Evolutionary conservation across 352 stramenopile genomes (phyloP).

Genomic region (Phytopythium ostracodes): DNA sequence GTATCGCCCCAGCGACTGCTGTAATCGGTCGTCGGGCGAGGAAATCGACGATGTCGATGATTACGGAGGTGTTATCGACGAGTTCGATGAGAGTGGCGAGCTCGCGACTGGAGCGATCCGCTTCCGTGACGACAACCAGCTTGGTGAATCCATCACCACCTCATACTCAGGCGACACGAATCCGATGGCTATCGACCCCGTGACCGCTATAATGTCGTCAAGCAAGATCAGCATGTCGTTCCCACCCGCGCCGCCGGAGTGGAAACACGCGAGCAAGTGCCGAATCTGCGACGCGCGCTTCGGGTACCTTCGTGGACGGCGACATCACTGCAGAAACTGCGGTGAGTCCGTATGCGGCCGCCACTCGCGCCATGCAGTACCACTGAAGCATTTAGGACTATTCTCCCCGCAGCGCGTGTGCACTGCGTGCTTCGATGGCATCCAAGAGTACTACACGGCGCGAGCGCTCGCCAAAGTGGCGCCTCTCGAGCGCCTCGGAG

Average conservation of each 20-base stretch:
- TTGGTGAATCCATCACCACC: background rate
- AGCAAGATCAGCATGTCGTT: slow-evolving; percentile 14
- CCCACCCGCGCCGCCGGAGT: slow-evolving; percentile 25
- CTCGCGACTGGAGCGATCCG: background rate
- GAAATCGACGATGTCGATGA: background rate
- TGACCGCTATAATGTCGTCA: slow-evolving; percentile 10
- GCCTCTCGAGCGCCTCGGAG: slow-evolving; percentile 8
- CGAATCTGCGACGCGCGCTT: slow-evolving; percentile 70
- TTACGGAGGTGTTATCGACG: background rate
- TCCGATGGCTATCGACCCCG: background rate
- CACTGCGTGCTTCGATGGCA: slow-evolving; percentile 43
- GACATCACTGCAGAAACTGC: slow-evolving; percentile 83
- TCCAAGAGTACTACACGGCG: slow-evolving; percentile 49
- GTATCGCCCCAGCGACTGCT: background rate
- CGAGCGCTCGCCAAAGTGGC: slow-evolving; percentile 25
- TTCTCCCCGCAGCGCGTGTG: slow-evolving; percentile 68
- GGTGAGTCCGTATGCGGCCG: slow-evolving; percentile 72
- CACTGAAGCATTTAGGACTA: slow-evolving; percentile 54
- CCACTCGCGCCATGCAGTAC: slow-evolving; percentile 56
- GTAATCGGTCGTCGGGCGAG: background rate
- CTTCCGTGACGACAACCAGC: slow-evolving; percentile 1
- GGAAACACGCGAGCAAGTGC: slow-evolving; percentile 61
- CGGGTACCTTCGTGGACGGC: slow-evolving; percentile 56
- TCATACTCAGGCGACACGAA: background rate
- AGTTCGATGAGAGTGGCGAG: background rate